These are phyloP conservation scores for Suillus clintonianus DNA, from an alignment of 768 basidiomycete genomes.

Conservation along the genomic window DNA sequence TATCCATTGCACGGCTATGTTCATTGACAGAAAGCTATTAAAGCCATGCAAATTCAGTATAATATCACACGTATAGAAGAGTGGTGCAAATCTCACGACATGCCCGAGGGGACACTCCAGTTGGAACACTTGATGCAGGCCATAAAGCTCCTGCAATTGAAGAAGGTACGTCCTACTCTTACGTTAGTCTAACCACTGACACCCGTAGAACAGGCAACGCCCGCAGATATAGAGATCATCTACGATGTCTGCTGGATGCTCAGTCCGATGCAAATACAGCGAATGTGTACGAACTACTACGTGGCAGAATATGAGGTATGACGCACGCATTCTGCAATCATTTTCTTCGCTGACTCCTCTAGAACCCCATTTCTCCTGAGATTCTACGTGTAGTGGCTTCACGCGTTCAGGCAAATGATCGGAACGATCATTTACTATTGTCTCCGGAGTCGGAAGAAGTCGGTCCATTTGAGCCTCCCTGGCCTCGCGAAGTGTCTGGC, in stretches of 20 bases:
- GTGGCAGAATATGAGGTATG: conserved; percentile 97
- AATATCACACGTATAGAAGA: conserved; percentile 97
- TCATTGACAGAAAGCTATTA: conserved; percentile 6
- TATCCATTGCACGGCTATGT: not conserved
- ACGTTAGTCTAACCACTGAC: conserved; percentile 5
- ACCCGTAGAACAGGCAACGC: conserved; percentile 63
- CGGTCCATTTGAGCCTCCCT: conserved; percentile 89
- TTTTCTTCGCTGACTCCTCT: conserved; percentile 8
- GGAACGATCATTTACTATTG: conserved; percentile 94
- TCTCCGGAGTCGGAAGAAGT: conserved; percentile 98
- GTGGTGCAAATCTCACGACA: conserved; percentile 99
- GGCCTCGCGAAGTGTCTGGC: conserved; percentile 92
- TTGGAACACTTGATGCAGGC: conserved; percentile 99
- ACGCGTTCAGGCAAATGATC: conserved; percentile 93
- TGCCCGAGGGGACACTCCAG: conserved; percentile 98
- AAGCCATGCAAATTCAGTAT: conserved; percentile 99
- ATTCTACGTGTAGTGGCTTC: conserved; percentile 96
- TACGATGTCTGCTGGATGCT: conserved; percentile 99
- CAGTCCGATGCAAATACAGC: conserved; percentile 98
- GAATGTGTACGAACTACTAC: conserved; percentile 99
- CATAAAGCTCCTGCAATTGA: conserved; percentile 94
- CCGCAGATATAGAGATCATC: conserved; percentile 97
- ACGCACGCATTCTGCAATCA: conserved; percentile 14
- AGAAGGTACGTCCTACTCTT: conserved; percentile 65
- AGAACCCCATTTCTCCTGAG: conserved; percentile 97